Conservation (phyloP, 164 flowering plant genomes). For the Stephania cephalantha region DNA sequence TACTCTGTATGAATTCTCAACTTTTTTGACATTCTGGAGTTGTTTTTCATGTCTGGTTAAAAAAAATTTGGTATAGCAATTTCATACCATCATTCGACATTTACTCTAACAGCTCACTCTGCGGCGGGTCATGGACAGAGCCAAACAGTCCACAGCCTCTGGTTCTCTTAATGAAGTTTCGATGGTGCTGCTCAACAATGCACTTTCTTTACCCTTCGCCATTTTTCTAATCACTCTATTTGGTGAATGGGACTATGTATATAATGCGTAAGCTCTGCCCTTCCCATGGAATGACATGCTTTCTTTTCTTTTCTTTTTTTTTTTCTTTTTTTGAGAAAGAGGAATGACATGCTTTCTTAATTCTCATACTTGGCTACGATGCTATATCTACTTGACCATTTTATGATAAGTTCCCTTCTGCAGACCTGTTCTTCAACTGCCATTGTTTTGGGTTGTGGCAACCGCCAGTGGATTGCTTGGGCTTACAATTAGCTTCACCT, state of each 20-base stretch:
- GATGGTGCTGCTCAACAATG: constrained; percentile 77
- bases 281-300: background rate
- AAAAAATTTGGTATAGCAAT: background rate
- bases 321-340: no score
- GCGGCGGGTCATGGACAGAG: constrained; percentile 69
- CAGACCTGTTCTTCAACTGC: constrained; percentile 52
- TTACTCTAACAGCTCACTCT: constrained; percentile 52
- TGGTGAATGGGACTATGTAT: constrained; percentile 56
- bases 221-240: constrained; percentile 47
- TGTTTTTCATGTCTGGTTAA: background rate
- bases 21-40: background rate
- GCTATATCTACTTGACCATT: background rate
- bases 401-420: constrained; percentile 11
- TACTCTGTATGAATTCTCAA: constrained; percentile 54
- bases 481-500: constrained; percentile 78
- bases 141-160: constrained; percentile 53
- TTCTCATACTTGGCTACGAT: constrained; percentile 4
- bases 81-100: constrained; percentile 1
- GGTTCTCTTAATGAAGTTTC: constrained; percentile 79
- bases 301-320: background rate
- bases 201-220: constrained; percentile 60
- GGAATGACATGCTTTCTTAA: background rate
- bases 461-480: constrained; percentile 76
- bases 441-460: constrained; percentile 69
- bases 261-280: constrained; percentile 37